Evolutionary conservation across 768 basidiomycete species (phyloP).

Genomic region (Suillus plorans): DNA sequence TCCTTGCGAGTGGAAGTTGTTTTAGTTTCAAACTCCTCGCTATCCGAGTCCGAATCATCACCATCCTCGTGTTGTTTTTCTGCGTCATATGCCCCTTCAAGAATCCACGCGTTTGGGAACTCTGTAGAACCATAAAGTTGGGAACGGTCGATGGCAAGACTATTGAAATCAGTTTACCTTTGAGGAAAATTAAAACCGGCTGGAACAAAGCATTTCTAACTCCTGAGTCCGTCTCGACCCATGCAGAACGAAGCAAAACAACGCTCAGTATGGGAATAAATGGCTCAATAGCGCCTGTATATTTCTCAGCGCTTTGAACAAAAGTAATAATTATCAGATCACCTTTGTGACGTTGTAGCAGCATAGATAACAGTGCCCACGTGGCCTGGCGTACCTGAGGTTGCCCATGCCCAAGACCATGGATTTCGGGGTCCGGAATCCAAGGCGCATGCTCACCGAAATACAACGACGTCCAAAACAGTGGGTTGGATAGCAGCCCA

Average conservation of each 20-base stretch:
- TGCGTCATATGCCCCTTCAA: slow-evolving; percentile 33
- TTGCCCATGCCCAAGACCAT: slow-evolving; percentile 61
- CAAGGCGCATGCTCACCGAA: slow-evolving; percentile 44
- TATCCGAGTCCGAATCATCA: slow-evolving; percentile 32
- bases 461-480: slow-evolving; percentile 60
- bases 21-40: slow-evolving; percentile 4
- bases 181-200: slow-evolving; percentile 69
- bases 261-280: slow-evolving; percentile 50
- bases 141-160: background rate
- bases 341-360: slow-evolving; percentile 47
- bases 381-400: slow-evolving; percentile 71
- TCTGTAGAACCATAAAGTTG: slow-evolving; percentile 38
- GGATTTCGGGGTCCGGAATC: slow-evolving; percentile 28
- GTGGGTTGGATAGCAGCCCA: slow-evolving; percentile 47
- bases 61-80: slow-evolving; percentile 30
- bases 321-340: background rate
- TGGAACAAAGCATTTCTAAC: slow-evolving; percentile 73
- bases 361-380: slow-evolving; percentile 58
- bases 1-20: background rate
- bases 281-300: slow-evolving; percentile 21
- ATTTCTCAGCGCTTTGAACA: slow-evolving; percentile 14
- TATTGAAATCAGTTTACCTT: slow-evolving; percentile 43
- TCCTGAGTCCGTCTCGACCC: slow-evolving; percentile 66
- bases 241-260: slow-evolving; percentile 65
- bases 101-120: slow-evolving; percentile 63